These are phyloP conservation scores for Chlorella sp. DNA, from an alignment of 139 green algal species.

Conservation along the genomic window DNA sequence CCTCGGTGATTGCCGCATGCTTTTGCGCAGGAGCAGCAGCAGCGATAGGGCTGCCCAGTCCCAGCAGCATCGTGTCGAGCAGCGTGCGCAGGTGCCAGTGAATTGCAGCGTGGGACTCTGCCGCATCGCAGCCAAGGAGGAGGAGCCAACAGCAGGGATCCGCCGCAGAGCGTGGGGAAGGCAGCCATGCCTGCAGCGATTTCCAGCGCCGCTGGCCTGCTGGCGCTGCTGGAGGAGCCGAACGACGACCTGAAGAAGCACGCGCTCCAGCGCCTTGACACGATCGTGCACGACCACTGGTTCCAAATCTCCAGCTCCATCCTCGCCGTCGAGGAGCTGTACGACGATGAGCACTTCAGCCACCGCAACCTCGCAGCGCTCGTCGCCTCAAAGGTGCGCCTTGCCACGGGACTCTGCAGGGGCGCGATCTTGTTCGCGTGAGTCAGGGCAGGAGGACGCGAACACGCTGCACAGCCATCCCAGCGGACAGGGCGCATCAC, in stretches of 20 bases:
- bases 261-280: conserved; percentile 70
- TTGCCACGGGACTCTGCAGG: neutral
- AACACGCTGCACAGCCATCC: neutral
- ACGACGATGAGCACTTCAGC: conserved; percentile 91
- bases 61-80: no score
- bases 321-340: conserved; percentile 82
- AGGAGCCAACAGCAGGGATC: no score
- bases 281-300: conserved; percentile 75
- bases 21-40: no score
- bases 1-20: no score
- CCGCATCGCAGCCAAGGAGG: no score
- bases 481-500: neutral
- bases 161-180: no score
- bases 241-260: conserved; percentile 63
- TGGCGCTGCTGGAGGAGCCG: conserved; percentile 85
- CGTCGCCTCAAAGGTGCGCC: conserved; percentile 91
- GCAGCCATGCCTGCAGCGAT: conserved; percentile 16
- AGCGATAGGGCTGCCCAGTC: no score
- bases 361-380: conserved; percentile 89
- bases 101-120: no score
- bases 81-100: no score
- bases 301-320: conserved; percentile 88
- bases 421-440: neutral
- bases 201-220: conserved; percentile 64
- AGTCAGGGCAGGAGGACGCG: neutral